phyloP scores from a whole-genome alignment of 2,329 filamentous ascomycete genomes.

The Cryphonectria japonica region DNA sequence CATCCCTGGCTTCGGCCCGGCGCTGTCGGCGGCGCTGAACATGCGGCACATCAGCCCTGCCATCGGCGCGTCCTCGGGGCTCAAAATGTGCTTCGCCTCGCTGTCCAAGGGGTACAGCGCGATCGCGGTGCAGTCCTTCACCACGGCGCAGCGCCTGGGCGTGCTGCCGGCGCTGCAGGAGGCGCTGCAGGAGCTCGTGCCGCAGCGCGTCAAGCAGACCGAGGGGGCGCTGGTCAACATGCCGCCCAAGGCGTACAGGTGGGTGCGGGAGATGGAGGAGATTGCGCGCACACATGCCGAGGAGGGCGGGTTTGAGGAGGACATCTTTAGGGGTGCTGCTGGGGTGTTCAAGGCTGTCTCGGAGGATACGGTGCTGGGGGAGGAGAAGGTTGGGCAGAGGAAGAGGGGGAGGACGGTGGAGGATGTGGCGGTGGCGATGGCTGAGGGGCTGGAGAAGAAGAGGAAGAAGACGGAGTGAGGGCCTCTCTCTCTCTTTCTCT shows the following conservation, averaged over 20 bases:
- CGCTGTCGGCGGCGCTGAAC: conserved; percentile 50
- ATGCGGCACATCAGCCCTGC: conserved; percentile 51
- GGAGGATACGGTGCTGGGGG: conserved; percentile 62
- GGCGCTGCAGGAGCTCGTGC: conserved; percentile 57
- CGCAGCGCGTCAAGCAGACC: conserved; percentile 49
- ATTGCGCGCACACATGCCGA: conserved; percentile 68
- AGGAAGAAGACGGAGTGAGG: conserved; percentile 33
- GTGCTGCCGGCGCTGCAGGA: conserved; percentile 62
- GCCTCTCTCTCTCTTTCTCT: too few relatives aligned
- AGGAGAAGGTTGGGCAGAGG: conserved; percentile 33
- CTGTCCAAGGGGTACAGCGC: conserved; percentile 69
- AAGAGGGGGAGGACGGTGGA: conserved; percentile 39
- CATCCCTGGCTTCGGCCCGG: conserved; percentile 45
- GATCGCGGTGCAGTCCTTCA: conserved; percentile 71
- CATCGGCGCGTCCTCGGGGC: conserved; percentile 60
- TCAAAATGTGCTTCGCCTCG: conserved; percentile 70
- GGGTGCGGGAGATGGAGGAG: conserved; percentile 78
- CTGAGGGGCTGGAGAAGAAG: conserved; percentile 45
- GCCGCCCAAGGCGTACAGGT: conserved; percentile 76
- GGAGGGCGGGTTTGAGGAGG: conserved; percentile 63
- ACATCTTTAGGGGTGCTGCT: conserved; percentile 63
- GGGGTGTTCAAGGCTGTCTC: conserved; percentile 65
- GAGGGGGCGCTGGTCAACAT: conserved; percentile 55
- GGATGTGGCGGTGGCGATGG: conserved; percentile 57
- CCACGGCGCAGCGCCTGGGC: conserved; percentile 66